Percentiles rank a stretch among this genome's conserved stretches.
phyloP scores from a whole-genome alignment of 208 protist genomes.

The Trypanosoma vivax region DNA sequence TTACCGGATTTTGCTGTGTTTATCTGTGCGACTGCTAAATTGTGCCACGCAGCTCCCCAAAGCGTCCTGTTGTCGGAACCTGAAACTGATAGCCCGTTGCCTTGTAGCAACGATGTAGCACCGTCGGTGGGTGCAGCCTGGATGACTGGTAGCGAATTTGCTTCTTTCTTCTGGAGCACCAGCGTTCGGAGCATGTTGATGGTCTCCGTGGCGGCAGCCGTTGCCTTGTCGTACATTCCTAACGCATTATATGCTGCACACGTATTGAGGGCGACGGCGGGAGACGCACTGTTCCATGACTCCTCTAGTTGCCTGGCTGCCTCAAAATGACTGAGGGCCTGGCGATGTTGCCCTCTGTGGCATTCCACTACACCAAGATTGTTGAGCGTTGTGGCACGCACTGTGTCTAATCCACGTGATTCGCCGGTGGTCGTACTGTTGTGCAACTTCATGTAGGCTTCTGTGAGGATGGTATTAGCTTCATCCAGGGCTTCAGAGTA shows the following conservation, averaged over 20 bases:
- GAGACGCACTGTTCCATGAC: constrained; percentile 60
- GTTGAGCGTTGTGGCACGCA: constrained; percentile 76
- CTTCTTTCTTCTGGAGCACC: constrained; percentile 29
- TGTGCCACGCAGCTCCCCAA: constrained; percentile 88
- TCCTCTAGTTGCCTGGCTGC: constrained; percentile 74
- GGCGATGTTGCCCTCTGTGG: constrained; percentile 68
- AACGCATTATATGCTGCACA: constrained; percentile 83
- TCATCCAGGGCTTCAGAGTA: constrained; percentile 41
- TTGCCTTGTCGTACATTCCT: constrained; percentile 80
- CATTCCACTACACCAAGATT: constrained; percentile 86
- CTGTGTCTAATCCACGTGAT: constrained; percentile 42
- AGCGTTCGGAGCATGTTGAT: constrained; percentile 83
- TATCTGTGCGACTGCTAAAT: constrained; percentile 77
- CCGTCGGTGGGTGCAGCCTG: background rate
- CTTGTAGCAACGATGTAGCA: background rate
- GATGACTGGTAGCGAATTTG: background rate
- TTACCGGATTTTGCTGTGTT: constrained; percentile 46
- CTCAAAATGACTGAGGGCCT: constrained; percentile 84
- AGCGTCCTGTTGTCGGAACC: constrained; percentile 71
- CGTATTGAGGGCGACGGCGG: constrained; percentile 76
- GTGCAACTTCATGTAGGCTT: constrained; percentile 57
- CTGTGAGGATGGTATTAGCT: constrained; percentile 36
- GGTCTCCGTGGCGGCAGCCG: constrained; percentile 71
- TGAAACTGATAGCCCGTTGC: constrained; percentile 31
- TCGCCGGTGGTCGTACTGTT: constrained; percentile 15